phyloP scores from a whole-genome alignment of 257 asterid species.

The Cynanchum wilfordii region DNA sequence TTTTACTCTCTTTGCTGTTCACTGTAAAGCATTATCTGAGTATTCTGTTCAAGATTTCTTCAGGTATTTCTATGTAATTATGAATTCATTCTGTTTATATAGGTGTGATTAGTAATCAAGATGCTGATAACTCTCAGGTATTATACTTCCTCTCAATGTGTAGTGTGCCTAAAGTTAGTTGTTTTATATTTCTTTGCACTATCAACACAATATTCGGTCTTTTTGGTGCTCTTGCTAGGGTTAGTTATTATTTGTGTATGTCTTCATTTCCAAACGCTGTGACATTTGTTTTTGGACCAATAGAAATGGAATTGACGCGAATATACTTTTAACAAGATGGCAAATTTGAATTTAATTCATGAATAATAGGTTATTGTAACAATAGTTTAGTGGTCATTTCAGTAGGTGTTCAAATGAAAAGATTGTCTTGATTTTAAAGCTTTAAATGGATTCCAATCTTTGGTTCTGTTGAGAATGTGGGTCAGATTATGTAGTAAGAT shows the following conservation, averaged over 20 bases:
- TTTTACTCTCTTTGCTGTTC: background rate
- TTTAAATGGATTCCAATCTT: background rate
- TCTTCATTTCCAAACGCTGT: background rate
- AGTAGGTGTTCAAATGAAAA: background rate
- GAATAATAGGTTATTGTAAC: background rate
- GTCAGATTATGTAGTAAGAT: background rate
- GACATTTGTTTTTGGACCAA: background rate
- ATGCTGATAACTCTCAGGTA: constrained; percentile 53
- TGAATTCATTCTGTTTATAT: constrained; percentile 12
- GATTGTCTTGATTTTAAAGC: background rate
- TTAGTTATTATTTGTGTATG: background rate
- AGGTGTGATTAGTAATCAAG: constrained; percentile 47
- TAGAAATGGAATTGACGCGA: background rate
- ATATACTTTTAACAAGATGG: background rate
- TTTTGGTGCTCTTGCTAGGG: background rate
- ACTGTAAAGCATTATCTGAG: background rate
- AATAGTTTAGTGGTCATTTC: background rate
- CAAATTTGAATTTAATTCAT: background rate
- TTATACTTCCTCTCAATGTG: background rate
- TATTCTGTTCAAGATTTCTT: background rate
- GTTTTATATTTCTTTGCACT: background rate
- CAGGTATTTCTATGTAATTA: background rate
- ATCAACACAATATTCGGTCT: background rate
- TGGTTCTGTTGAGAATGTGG: background rate
- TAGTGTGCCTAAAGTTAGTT: background rate